These are phyloP conservation scores for Lactifluus pinguis DNA, from an alignment of 768 basidiomycete species.

Conservation along the genomic window DNA sequence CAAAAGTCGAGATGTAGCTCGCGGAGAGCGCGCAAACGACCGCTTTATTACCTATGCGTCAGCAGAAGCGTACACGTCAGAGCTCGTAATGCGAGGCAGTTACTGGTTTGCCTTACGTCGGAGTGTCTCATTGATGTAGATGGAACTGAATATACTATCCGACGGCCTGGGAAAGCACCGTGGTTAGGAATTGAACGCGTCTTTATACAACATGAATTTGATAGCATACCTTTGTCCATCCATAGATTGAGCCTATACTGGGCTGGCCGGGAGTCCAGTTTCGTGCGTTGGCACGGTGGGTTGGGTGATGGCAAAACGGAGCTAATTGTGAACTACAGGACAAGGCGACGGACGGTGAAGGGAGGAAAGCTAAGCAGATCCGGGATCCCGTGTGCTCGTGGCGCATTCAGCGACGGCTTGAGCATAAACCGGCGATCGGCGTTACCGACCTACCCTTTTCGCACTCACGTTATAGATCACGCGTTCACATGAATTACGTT, in stretches of 20 bases:
- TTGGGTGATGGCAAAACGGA: constrained; percentile 7
- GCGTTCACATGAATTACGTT: not conserved
- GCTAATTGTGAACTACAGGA: constrained; percentile 12
- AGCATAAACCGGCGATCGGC: constrained; percentile 2
- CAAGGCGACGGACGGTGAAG: constrained; percentile 16
- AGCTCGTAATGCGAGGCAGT: not conserved
- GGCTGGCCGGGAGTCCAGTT: constrained; percentile 62
- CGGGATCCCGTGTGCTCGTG: constrained; percentile 1
- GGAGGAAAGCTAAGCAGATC: constrained; percentile 5
- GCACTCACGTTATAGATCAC: not conserved
- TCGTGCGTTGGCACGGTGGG: constrained; percentile 54
- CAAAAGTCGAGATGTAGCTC: constrained; percentile 86
- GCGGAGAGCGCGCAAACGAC: constrained; percentile 87
- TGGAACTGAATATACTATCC: constrained; percentile 15
- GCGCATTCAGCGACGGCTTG: not conserved
- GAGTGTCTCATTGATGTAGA: constrained; percentile 18
- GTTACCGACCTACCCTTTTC: constrained; percentile 9
- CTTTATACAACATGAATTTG: not conserved
- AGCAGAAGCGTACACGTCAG: constrained; percentile 10
- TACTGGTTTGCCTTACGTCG: constrained; percentile 9
- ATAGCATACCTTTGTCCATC: constrained; percentile 21
- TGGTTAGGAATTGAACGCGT: constrained; percentile 2
- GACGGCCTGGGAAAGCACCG: constrained; percentile 7
- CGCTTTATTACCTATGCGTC: constrained; percentile 62
- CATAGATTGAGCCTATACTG: constrained; percentile 45